Conservation (phyloP, 352 stramenopile species). For the Phytophthora macrochlamydospora region DNA sequence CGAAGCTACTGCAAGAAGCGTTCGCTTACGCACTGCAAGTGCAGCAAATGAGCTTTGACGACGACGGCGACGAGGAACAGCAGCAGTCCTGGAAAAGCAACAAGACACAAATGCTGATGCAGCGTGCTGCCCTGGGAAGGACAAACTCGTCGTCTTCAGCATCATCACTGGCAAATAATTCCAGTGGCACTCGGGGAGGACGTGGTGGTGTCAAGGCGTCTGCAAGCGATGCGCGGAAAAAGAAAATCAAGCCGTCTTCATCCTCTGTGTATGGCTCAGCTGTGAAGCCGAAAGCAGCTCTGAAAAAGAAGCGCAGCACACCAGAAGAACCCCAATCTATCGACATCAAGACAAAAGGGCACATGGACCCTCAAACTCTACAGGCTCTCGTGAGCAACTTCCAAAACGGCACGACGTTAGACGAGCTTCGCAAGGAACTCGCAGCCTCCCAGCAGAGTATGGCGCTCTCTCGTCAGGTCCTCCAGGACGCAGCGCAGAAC, state of each 20-base stretch:
- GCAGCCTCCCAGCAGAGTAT: constrained; percentile 74
- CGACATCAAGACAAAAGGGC: constrained; percentile 20
- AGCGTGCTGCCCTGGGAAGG: constrained; percentile 20
- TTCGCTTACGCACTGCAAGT: constrained; percentile 75
- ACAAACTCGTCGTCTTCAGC: constrained; percentile 32
- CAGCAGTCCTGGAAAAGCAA: constrained; percentile 23
- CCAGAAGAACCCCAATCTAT: constrained; percentile 12
- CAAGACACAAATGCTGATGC: constrained; percentile 29
- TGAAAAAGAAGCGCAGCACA: constrained; percentile 41
- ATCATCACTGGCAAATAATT: constrained; percentile 24
- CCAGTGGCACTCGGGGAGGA: constrained; percentile 8
- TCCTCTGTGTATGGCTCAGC: constrained; percentile 38
- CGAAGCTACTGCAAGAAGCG: constrained; percentile 71
- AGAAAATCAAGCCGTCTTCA: constrained; percentile 28
- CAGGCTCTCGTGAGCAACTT: constrained; percentile 78
- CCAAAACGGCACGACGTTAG: constrained; percentile 65
- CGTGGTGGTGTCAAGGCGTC: constrained; percentile 5
- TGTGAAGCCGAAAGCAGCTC: constrained; percentile 35
- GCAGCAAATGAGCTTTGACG: constrained; percentile 45
- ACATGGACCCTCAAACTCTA: constrained; percentile 66
- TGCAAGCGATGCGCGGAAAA: constrained; percentile 33
- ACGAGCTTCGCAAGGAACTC: constrained; percentile 72
- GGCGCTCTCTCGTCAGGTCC: constrained; percentile 58
- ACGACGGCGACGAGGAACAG: constrained; percentile 45
- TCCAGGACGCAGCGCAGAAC: constrained; percentile 69